Evolutionary conservation across 1,284 basidiomycete genomes (phyloP), one percentile per base, ranked within the genome.

Genomic region (Chalciporus sp.): DNA sequence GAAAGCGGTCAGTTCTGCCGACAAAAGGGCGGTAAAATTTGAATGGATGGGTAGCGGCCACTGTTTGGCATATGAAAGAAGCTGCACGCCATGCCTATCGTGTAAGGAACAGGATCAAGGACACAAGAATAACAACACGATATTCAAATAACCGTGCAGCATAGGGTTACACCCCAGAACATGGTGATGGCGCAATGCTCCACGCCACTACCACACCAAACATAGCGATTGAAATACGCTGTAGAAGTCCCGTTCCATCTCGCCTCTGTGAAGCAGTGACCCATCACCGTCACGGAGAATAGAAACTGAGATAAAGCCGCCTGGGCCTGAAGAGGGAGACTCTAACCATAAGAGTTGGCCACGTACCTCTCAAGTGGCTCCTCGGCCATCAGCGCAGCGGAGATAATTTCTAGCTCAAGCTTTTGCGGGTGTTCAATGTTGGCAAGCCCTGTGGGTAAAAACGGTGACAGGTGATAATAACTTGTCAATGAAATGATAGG

Each of bases 401-500:
- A 66, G 58, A 66, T 65, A 62, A 44, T 46, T 43, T 52, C 29
- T 45, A 28, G 35, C 29, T 37, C 44, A 42, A 5, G 56, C 35
- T 37, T 56, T 69, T 56, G 65, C 56, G 56, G 64, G 49, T 53
- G 12, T 39, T 20, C 35, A 27, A 40, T 26, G 41, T 51, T 43
- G 29, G 33, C 16, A 54, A 6, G 11, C 23, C 43, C 27, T 44
- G 43, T 53, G 54, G 42, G 40, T 12, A 33, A 50, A 23, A 17
- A 27, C n/a, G 33, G 28, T 14, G 19, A 41, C 42, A 33, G 42
- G 60, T 47, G 46, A 53, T 56, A 43, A 60, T 37, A 40, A 49
- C 45, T n/a, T 42, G 31, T 33, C 37, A 60, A 51, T 57, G 53
- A 64, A 19, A 41, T 54, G 52, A 52, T 55, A 56, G 56, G 65